These are phyloP conservation scores for Neoarthrinium moseri DNA, from an alignment of 2,329 filamentous ascomycete species.

Conservation along the genomic window DNA sequence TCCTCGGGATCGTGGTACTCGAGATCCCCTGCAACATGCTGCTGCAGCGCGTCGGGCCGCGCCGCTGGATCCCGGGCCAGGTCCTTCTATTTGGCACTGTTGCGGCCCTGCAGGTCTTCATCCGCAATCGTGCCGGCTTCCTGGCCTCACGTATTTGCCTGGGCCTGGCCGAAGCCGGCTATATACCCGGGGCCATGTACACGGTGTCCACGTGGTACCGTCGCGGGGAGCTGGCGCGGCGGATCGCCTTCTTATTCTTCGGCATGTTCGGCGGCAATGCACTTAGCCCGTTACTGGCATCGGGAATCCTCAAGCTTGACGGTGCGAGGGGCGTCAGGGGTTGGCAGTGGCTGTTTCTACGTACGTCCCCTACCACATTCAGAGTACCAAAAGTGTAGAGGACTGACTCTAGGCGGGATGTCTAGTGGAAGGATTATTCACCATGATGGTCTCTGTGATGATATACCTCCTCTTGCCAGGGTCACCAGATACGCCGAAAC, in stretches of 20 bases:
- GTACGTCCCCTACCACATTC: slow-evolving; percentile 22
- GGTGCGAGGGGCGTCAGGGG: slow-evolving; percentile 9
- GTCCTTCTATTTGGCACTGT: slow-evolving; percentile 47
- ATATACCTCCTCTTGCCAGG: slow-evolving; percentile 42
- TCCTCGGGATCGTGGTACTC: slow-evolving; percentile 46
- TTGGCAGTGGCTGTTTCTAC: slow-evolving; percentile 40
- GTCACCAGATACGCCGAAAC: slow-evolving; percentile 36
- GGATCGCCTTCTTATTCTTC: slow-evolving; percentile 49
- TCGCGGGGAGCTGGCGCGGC: slow-evolving; percentile 39
- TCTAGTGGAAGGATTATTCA: slow-evolving; percentile 44
- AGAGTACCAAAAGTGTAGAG: too few species aligned
- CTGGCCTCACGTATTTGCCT: slow-evolving; percentile 39
- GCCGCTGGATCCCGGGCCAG: slow-evolving; percentile 48
- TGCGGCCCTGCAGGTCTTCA: slow-evolving; percentile 41
- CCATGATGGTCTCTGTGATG: slow-evolving; percentile 35
- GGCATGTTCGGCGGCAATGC: slow-evolving; percentile 52
- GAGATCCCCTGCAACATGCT: slow-evolving; percentile 49
- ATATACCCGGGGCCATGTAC: slow-evolving; percentile 48
- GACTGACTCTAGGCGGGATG: too few species aligned
- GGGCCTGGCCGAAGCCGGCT: slow-evolving; percentile 46
- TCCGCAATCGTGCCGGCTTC: slow-evolving; percentile 39
- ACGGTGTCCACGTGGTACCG: slow-evolving; percentile 49
- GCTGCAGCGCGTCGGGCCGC: slow-evolving; percentile 35
- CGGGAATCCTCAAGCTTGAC: slow-evolving; percentile 39
- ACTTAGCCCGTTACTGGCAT: slow-evolving; percentile 44